Percentiles rank a stretch among this genome's conserved stretches.
These are phyloP conservation scores for Erodium moschatum DNA, from an alignment of 441 rosid genomes.

Conservation along the genomic window DNA sequence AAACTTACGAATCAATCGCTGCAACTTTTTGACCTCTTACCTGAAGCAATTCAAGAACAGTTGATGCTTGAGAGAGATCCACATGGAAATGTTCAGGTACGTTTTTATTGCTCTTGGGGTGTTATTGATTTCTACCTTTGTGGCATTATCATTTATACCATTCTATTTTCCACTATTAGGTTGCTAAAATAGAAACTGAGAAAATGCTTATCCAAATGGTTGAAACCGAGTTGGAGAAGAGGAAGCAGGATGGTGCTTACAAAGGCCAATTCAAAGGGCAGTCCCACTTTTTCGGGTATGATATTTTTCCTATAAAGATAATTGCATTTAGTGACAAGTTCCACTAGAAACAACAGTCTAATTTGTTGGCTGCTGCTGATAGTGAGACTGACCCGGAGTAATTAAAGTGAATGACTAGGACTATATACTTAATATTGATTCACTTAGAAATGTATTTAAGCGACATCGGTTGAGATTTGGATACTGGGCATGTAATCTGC, in stretches of 20 bases:
- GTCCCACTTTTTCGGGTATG: constrained; percentile 95
- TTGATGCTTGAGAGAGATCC: constrained; percentile 99
- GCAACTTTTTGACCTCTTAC: constrained; percentile 75
- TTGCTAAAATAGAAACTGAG: constrained; percentile 96
- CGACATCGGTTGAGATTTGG: too few species aligned
- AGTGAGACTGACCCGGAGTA: too few species aligned
- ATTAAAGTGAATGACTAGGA: too few species aligned
- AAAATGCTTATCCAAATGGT: constrained; percentile 99
- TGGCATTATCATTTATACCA: constrained; percentile 8
- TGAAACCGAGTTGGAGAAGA: constrained; percentile 88
- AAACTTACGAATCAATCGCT: constrained; percentile 67
- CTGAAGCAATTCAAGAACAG: constrained; percentile 85
- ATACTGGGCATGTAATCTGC: too few species aligned
- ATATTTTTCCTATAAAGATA: neutral
- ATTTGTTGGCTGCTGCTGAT: too few species aligned
- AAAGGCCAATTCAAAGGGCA: constrained; percentile 69
- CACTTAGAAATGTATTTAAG: too few species aligned
- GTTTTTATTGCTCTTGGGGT: constrained; percentile 9
- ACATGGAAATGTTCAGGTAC: constrained; percentile 98
- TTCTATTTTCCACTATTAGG: constrained; percentile 34
- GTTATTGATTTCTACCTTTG: constrained; percentile 10
- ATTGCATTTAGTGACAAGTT: too few species aligned
- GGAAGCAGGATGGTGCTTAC: constrained; percentile 70
- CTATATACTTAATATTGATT: too few species aligned
- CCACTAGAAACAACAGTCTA: too few species aligned